These are phyloP conservation scores for Dothidotthia symphoricarpi DNA, from an alignment of 2,329 filamentous ascomycete species.

Conservation along the genomic window DNA sequence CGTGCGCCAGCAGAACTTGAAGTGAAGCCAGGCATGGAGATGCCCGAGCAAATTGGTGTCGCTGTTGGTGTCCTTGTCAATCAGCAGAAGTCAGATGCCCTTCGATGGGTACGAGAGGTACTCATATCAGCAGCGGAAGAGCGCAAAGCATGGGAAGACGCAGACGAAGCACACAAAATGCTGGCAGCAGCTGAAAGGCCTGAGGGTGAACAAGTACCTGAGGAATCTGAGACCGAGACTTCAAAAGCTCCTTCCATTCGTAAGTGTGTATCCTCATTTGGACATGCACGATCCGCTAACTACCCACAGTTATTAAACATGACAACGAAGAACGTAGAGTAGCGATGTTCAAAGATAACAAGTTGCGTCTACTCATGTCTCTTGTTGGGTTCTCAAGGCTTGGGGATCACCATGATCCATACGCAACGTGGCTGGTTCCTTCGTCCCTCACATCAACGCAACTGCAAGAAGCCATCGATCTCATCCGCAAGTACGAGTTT, in stretches of 20 bases:
- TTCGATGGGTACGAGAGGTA: constrained; percentile 79
- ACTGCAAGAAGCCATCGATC: constrained; percentile 66
- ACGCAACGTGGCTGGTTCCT: constrained; percentile 77
- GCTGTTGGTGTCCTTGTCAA: constrained; percentile 77
- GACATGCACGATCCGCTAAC: constrained; percentile 23
- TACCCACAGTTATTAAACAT: constrained; percentile 45
- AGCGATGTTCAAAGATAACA: constrained; percentile 85
- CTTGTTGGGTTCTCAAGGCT: constrained; percentile 68
- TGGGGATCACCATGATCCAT: constrained; percentile 67
- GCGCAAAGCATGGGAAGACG: constrained; percentile 73
- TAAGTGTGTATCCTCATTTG: constrained; percentile 16
- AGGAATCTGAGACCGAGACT: constrained; percentile 36
- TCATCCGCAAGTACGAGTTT: constrained; percentile 76
- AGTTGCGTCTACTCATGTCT: constrained; percentile 80
- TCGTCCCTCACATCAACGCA: constrained; percentile 61
- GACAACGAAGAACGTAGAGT: constrained; percentile 65
- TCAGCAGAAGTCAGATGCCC: constrained; percentile 69
- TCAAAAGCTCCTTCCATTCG: constrained; percentile 48
- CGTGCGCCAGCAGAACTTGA: constrained; percentile 78
- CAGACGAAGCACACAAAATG: constrained; percentile 60
- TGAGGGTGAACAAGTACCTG: constrained; percentile 27
- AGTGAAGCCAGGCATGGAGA: constrained; percentile 69
- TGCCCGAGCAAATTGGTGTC: constrained; percentile 69
- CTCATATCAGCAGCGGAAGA: constrained; percentile 68
- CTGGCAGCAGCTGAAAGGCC: constrained; percentile 35